Conservation (phyloP, 257 asterid genomes). For the Paraleonurus japonicus region DNA sequence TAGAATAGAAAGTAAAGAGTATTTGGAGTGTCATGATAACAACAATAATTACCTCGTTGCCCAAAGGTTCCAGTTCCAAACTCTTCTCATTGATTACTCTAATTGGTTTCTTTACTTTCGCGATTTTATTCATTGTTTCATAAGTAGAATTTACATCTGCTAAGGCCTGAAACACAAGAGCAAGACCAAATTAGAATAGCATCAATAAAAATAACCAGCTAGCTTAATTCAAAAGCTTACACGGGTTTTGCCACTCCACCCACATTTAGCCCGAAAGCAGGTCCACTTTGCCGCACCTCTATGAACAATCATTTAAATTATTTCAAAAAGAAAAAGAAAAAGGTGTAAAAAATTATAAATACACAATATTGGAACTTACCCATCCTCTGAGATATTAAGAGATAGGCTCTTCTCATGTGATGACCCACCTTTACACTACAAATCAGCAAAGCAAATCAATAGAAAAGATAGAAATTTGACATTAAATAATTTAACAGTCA, state of each 20-base stretch:
- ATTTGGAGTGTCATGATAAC: neutral
- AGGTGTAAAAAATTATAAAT: neutral
- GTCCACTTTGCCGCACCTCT: conserved; percentile 77
- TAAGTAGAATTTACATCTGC: conserved; percentile 55
- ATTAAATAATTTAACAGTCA: neutral
- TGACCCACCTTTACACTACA: conserved; percentile 83
- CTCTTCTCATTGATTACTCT: conserved; percentile 50
- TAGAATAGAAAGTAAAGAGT: neutral
- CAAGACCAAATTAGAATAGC: conserved; percentile 12
- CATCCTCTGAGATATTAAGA: conserved; percentile 52
- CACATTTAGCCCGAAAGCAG: conserved; percentile 88
- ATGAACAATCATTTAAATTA: conserved; percentile 19
- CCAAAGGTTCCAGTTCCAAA: conserved; percentile 66
- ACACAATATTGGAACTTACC: conserved; percentile 47
- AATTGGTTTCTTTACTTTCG: conserved; percentile 42
- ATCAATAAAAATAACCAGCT: neutral
- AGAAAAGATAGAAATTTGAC: neutral
- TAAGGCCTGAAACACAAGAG: conserved; percentile 51
- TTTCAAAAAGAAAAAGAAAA: conserved; percentile 14
- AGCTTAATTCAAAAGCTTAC: conserved; percentile 44
- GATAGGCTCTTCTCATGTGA: conserved; percentile 72
- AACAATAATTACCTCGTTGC: conserved; percentile 49
- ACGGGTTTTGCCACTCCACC: conserved; percentile 75
- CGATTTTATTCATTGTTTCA: conserved; percentile 34
- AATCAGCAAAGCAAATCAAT: conserved; percentile 26